A percentile compares a stretch with the other conserved stretches of the same genome.
Conservation (phyloP, 2,329 filamentous ascomycete genomes). For the Teratosphaeria pseudoeucalypti region DNA sequence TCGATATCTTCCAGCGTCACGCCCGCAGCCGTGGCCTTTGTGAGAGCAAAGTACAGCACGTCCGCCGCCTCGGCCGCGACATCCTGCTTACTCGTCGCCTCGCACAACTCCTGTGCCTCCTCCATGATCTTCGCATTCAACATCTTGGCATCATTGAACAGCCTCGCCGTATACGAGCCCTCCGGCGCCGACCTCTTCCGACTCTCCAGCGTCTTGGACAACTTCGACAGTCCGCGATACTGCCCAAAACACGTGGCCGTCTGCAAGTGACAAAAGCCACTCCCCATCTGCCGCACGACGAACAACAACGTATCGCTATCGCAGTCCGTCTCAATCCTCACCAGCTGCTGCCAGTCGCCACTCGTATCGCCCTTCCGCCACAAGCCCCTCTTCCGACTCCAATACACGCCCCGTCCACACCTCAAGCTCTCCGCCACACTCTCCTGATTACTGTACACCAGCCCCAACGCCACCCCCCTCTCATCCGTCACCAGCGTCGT, state of each 20-base stretch:
- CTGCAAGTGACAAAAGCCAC: conserved; percentile 84
- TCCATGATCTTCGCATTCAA: conserved; percentile 96
- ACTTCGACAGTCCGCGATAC: conserved; percentile 65
- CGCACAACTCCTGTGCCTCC: conserved; percentile 88
- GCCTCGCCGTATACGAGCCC: conserved; percentile 84
- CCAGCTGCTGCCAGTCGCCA: conserved; percentile 82
- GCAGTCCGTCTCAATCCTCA: conserved; percentile 79
- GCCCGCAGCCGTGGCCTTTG: conserved; percentile 75
- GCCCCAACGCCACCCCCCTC: conserved; percentile 67
- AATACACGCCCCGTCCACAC: conserved; percentile 79
- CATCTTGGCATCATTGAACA: conserved; percentile 87
- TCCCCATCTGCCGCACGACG: conserved; percentile 77
- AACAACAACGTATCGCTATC: conserved; percentile 89
- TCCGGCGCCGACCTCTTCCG: conserved; percentile 73
- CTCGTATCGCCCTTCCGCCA: conserved; percentile 97
- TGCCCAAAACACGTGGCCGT: conserved; percentile 89
- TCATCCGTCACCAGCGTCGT: conserved; percentile 89
- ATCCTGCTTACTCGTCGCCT: conserved; percentile 70
- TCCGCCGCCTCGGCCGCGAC: conserved; percentile 92
- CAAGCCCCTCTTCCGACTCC: conserved; percentile 86
- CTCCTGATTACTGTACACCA: conserved; percentile 90
- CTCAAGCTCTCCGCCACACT: conserved; percentile 78
- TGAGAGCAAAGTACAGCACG: conserved; percentile 88
- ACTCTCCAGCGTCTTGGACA: conserved; percentile 76
- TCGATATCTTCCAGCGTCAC: conserved; percentile 85